Base-by-base conservation (phyloP, 2,329 filamentous ascomycete species). In the Beauveria brongniartii region DNA sequence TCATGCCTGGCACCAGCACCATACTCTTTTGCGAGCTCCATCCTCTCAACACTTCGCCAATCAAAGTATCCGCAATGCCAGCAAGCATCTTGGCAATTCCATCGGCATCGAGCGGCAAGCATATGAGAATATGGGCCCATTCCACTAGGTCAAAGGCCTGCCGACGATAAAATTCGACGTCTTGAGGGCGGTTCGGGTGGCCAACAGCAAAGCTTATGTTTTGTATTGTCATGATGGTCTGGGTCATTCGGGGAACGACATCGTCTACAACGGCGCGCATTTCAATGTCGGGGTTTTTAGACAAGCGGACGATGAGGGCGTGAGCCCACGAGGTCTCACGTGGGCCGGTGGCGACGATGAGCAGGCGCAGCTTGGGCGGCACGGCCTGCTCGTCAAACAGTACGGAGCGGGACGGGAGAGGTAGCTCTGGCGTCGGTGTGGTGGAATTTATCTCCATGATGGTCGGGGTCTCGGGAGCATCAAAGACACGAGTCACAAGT, bases 11-110 rank as follows among this genome's bases (percentile, higher is more conserved):
- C 7, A 96, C 87, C 61, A 97, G 77, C 54, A 96, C 76, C 34
- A 96, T 89, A 67, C 88, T 89, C 75, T 96, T 96, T 7, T 87
- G 88, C 0, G 89, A 86, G 67, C 95, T 87, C 92, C 92, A 97
- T 61, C 90, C 89, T 57, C 92, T 84, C 54, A 97, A 72, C 1
- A 96, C 84, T 67, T 93, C 89, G 57, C 95, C 80, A 8, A 95
- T 80, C 59, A 96, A 80, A 34, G 87, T 95, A 68, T 91, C 91
- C 3, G 90, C 87, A 61, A 93, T 82, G 57, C 92, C 92, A 59
- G 88, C 85, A 69, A 96, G 80, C 91, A 97, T 96, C 71, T 91
- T 91, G 34, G 90, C 90, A 60, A 96, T 80, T 60, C 87, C 88
- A 70, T 94, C 89, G 8, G 91, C 90, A 71, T 94, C 89, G 54